Evolutionary conservation across 2,329 filamentous ascomycete genomes (phyloP).

Genomic region (Aspergillus piperis): DNA sequence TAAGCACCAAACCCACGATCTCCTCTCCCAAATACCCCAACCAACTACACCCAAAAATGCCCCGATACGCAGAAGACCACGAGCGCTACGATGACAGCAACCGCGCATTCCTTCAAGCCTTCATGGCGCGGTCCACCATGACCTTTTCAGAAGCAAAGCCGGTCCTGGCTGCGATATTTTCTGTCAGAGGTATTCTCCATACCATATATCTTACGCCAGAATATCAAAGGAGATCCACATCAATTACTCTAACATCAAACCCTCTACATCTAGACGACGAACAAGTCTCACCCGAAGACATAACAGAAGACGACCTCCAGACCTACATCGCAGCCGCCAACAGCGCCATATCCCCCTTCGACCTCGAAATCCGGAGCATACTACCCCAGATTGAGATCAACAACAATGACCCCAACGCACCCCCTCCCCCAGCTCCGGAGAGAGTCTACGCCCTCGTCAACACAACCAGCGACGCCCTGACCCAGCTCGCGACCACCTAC

Average conservation of each 20-base stretch:
- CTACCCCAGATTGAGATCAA: slow-evolving; percentile 63
- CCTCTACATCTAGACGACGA: slow-evolving; percentile 41
- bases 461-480: slow-evolving; percentile 78
- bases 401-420: slow-evolving; percentile 4
- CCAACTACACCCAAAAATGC: neutral
- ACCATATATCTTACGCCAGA: neutral
- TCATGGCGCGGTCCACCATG: slow-evolving; percentile 76
- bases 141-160: slow-evolving; percentile 72
- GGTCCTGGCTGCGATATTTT: slow-evolving; percentile 75
- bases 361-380: slow-evolving; percentile 80
- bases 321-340: slow-evolving; percentile 71
- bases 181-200: slow-evolving; percentile 51
- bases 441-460: slow-evolving; percentile 86
- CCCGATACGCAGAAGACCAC: slow-evolving; percentile 22
- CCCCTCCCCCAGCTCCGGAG: slow-evolving; percentile 32
- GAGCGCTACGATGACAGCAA: slow-evolving; percentile 64
- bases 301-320: slow-evolving; percentile 68
- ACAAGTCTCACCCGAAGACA: slow-evolving; percentile 58
- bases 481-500: slow-evolving; percentile 82
- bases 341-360: slow-evolving; percentile 72
- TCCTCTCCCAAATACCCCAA: neutral
- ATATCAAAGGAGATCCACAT: neutral
- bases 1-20: neutral
- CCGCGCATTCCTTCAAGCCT: slow-evolving; percentile 86
- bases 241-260: neutral